A percentile compares a stretch with the other conserved stretches of the same genome.
Conservation (phyloP, 2,329 filamentous ascomycete species). For the Cladosporium sp. region DNA sequence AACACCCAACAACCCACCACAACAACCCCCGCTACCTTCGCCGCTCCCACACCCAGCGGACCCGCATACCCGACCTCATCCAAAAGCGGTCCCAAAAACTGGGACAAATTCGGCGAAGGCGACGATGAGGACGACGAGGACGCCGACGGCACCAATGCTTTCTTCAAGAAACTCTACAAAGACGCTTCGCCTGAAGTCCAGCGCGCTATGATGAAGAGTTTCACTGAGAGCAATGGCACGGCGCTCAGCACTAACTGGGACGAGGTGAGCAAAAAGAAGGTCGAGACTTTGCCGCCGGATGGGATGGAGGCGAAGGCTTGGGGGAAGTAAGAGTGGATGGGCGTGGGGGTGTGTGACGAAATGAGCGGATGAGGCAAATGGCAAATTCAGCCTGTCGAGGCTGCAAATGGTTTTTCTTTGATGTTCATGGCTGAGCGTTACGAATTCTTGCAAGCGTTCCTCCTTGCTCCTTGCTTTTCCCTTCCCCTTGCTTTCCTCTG, state of each 20-base stretch:
- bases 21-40: slow-evolving; percentile 18
- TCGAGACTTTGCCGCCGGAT: slow-evolving; percentile 69
- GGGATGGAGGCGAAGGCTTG: slow-evolving; percentile 75
- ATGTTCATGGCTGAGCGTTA: too few relatives aligned
- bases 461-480: too few relatives aligned
- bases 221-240: slow-evolving; percentile 88
- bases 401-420: background rate
- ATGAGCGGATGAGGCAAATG: too few relatives aligned
- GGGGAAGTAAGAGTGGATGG: slow-evolving; percentile 28
- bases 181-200: slow-evolving; percentile 71
- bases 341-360: background rate
- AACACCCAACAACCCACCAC: background rate
- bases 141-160: slow-evolving; percentile 65
- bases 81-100: slow-evolving; percentile 76
- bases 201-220: slow-evolving; percentile 97
- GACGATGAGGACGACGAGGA: slow-evolving; percentile 50
- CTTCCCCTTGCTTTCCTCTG: too few relatives aligned
- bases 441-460: too few relatives aligned
- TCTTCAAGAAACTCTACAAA: slow-evolving; percentile 89
- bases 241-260: slow-evolving; percentile 87
- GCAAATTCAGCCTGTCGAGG: background rate
- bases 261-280: slow-evolving; percentile 67
- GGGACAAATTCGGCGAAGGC: slow-evolving; percentile 69
- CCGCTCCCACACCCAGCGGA: slow-evolving; percentile 23
- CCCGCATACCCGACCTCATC: slow-evolving; percentile 84